phyloP scores from a whole-genome alignment of 2,329 filamentous ascomycete species.

The Gaeumannomyces sp. region DNA sequence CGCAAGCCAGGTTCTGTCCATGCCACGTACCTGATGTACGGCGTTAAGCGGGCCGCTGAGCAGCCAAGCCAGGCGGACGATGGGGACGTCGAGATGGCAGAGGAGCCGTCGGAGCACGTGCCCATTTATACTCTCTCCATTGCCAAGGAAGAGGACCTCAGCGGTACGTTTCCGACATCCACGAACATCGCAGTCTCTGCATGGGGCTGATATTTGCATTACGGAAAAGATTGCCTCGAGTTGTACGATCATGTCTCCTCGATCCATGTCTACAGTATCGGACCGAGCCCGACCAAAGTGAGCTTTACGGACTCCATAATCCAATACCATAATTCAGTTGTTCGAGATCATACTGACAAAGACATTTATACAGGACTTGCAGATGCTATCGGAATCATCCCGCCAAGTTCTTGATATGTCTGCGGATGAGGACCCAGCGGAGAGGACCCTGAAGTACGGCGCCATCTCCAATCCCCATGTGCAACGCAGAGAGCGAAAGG shows the following conservation, averaged over 20 bases:
- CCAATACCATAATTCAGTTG: background rate
- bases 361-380: slow-evolving; percentile 43
- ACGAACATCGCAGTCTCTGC: background rate
- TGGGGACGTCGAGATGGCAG: slow-evolving; percentile 63
- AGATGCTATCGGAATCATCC: slow-evolving; percentile 64
- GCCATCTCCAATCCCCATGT: slow-evolving; percentile 69
- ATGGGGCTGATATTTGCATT: background rate
- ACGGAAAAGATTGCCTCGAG: slow-evolving; percentile 35
- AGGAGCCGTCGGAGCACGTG: slow-evolving; percentile 42
- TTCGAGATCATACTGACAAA: background rate
- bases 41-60: slow-evolving; percentile 40
- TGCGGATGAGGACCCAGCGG: slow-evolving; percentile 51
- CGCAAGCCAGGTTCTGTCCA: slow-evolving; percentile 70
- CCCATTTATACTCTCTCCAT: slow-evolving; percentile 57
- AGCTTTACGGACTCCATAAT: slow-evolving; percentile 1
- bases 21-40: slow-evolving; percentile 86
- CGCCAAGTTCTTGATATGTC: slow-evolving; percentile 54
- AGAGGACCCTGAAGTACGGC: slow-evolving; percentile 58
- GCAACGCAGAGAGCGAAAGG: slow-evolving; percentile 40
- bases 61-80: slow-evolving; percentile 31
- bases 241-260: slow-evolving; percentile 68
- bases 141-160: slow-evolving; percentile 65
- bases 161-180: slow-evolving; percentile 39
- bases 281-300: slow-evolving; percentile 62
- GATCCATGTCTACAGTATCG: slow-evolving; percentile 83